Evolutionary conservation across 306 rosid species (phyloP).

Genomic region (Medicago ruthenica): DNA sequence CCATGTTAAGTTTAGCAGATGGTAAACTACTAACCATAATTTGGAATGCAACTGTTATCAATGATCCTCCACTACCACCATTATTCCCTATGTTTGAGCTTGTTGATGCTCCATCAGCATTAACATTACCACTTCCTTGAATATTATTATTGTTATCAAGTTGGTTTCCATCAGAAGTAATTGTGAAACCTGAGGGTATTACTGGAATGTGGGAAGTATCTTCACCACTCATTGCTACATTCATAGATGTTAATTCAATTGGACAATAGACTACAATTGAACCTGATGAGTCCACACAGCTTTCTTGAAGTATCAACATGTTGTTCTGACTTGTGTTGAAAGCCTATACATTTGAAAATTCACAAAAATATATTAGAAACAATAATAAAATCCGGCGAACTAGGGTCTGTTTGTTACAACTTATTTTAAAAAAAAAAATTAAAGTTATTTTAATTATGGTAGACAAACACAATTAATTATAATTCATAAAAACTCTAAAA

Average conservation of each 20-base stretch:
- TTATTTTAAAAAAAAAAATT: too few species aligned
- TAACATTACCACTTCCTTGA: conserved; percentile 31
- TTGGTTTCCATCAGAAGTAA: conserved; percentile 63
- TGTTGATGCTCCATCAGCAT: conserved; percentile 61
- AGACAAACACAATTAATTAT: too few species aligned
- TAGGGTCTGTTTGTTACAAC: too few species aligned
- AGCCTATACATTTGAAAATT: conserved; percentile 31
- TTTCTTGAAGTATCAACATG: conserved; percentile 95
- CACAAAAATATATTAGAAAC: neutral
- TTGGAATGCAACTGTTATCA: conserved; percentile 84
- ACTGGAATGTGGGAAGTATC: conserved; percentile 85
- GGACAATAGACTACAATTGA: conserved; percentile 90
- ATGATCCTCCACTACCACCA: conserved; percentile 53
- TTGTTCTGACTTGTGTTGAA: conserved; percentile 87
- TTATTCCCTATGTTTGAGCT: conserved; percentile 46
- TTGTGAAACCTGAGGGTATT: conserved; percentile 88
- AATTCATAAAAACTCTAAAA: too few species aligned
- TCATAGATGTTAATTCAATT: conserved; percentile 78
- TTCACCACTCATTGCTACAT: conserved; percentile 93
- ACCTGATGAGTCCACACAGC: conserved; percentile 86
- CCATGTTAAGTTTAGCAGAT: conserved; percentile 80
- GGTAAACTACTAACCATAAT: conserved; percentile 86
- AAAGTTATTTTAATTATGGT: too few species aligned
- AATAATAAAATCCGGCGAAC: neutral
- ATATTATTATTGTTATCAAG: neutral